Evolutionary conservation across 148 eudicot genomes (phyloP).

Genomic region (Camellia lanceoleosa): DNA sequence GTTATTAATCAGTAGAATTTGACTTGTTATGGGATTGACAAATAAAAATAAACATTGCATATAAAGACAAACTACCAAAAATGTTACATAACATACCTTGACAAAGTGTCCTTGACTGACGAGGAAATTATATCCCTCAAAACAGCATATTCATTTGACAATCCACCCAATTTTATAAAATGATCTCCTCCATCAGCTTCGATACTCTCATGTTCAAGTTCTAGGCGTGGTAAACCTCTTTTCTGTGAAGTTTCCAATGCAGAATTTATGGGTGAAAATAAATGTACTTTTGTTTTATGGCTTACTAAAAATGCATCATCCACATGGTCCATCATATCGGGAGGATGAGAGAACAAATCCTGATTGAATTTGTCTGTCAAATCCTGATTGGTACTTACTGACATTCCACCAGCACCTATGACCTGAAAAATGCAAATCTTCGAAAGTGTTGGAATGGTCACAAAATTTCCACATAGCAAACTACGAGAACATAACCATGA

Average conservation of each 20-base stretch:
- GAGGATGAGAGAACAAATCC: slow-evolving; percentile 12
- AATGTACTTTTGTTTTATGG: slow-evolving; percentile 50
- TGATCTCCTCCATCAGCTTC: slow-evolving; percentile 29
- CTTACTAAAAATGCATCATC: slow-evolving; percentile 48
- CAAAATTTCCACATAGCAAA: slow-evolving; percentile 69
- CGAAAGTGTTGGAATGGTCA: slow-evolving; percentile 60
- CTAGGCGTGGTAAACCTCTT: slow-evolving; percentile 22
- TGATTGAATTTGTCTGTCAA: slow-evolving; percentile 10
- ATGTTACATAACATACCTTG: slow-evolving; percentile 45
- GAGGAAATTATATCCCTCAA: slow-evolving; percentile 65
- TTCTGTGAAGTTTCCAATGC: slow-evolving; percentile 23
- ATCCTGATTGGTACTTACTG: slow-evolving; percentile 22
- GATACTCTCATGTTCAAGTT: slow-evolving; percentile 22
- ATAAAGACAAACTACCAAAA: background rate
- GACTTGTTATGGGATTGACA: background rate
- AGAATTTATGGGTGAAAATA: slow-evolving; percentile 36
- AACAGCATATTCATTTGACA: slow-evolving; percentile 65
- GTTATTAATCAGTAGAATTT: background rate
- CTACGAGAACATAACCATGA: slow-evolving; percentile 60
- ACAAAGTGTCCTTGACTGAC: slow-evolving; percentile 46
- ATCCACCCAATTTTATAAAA: slow-evolving; percentile 56
- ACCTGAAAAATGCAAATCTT: slow-evolving; percentile 59
- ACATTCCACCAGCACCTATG: slow-evolving; percentile 38
- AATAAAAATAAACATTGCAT: background rate
- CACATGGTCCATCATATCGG: slow-evolving; percentile 23